Evolutionary conservation across 129 eudicot genomes (phyloP), one percentile per base, ranked within the genome.

Genomic region (Centella asiatica): DNA sequence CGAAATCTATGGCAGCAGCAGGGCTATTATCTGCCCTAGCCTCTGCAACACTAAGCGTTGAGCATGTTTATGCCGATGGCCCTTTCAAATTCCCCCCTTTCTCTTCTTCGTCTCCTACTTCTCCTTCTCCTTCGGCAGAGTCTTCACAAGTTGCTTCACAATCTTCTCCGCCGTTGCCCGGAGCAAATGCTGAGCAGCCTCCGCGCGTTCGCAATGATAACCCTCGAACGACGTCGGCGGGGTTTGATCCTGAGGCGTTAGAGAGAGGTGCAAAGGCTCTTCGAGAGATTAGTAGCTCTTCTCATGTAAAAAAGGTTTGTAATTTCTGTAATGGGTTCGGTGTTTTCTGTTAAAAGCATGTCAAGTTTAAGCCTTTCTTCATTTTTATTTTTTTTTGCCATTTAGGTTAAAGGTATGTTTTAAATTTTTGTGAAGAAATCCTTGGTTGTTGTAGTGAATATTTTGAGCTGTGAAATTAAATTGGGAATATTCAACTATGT

Each of bases 161-260:
- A n/a, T 42, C 81, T 44, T 39, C 78, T 45, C 45, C 62, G 59
- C 62, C 81, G 18, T 61, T 72, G 33, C 74, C 45, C 28, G 34
- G 1, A 58, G 69, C 73, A 34, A 56, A 69, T 4, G 37, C 69
- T 13, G 71, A 71, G 22, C 55, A 71, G 50, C 63, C 74, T 11
- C 40, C 75, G 17, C 76, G 69, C 57, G 83, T 65, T 42, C 83
- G 96, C 10, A 92, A 92, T 54, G 86, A 87, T 57, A 71, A 87
- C 34, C 96, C 99, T 5, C 51, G 99, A 55, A 92, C 95, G 0
- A 77, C 96, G 6, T 74, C 99, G 2, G 80, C 96, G 23, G 99
- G 99, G 2, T 92, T 92, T 60, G 96, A 92, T 62, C 96, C 99
- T 0, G 96, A 85, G 69, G 87, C 96, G 1, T 39, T 92, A 70